Percentiles rank a stretch among this genome's conserved stretches.
Conservation (phyloP, 2,329 filamentous ascomycete species). For the Mycosphaerella sp. region DNA sequence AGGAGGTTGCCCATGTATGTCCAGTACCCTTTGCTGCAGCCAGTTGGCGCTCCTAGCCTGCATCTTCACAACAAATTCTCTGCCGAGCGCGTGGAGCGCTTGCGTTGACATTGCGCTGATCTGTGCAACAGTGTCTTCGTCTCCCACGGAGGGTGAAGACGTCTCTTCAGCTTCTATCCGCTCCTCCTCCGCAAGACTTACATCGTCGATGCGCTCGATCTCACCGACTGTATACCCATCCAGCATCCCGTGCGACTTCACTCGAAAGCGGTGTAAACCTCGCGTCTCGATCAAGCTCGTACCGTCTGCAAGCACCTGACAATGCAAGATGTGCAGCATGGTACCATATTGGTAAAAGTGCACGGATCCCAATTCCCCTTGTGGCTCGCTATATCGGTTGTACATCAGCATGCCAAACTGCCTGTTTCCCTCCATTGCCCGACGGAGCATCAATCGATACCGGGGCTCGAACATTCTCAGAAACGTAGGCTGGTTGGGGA, state of each 20-base stretch:
- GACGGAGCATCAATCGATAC: slow-evolving; percentile 82
- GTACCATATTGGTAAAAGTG: slow-evolving; percentile 72
- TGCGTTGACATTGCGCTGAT: slow-evolving; percentile 61
- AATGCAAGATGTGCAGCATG: slow-evolving; percentile 66
- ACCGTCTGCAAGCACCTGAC: slow-evolving; percentile 69
- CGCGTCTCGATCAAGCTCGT: slow-evolving; percentile 73
- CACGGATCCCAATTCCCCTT: slow-evolving; percentile 48
- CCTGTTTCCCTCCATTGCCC: slow-evolving; percentile 64
- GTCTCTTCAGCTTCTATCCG: slow-evolving; percentile 65
- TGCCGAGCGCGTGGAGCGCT: slow-evolving; percentile 59
- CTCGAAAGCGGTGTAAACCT: slow-evolving; percentile 70
- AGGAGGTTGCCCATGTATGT: slow-evolving; percentile 71
- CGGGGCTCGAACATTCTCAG: slow-evolving; percentile 89
- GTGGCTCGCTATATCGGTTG: slow-evolving; percentile 49
- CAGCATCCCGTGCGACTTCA: slow-evolving; percentile 56
- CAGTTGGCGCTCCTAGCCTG: slow-evolving; percentile 63
- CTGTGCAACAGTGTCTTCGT: slow-evolving; percentile 31
- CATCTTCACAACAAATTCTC: slow-evolving; percentile 65
- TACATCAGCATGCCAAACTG: slow-evolving; percentile 83
- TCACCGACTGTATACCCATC: slow-evolving; percentile 77
- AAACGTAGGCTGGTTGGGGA: slow-evolving; percentile 78
- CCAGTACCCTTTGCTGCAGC: slow-evolving; percentile 65
- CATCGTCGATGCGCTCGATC: slow-evolving; percentile 71
- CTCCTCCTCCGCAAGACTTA: slow-evolving; percentile 77
- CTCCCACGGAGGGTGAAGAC: slow-evolving; percentile 24